Percentiles rank a stretch among this genome's conserved stretches.
Conservation (phyloP, 106 monocot genomes). For the Apostasia ramifera region DNA sequence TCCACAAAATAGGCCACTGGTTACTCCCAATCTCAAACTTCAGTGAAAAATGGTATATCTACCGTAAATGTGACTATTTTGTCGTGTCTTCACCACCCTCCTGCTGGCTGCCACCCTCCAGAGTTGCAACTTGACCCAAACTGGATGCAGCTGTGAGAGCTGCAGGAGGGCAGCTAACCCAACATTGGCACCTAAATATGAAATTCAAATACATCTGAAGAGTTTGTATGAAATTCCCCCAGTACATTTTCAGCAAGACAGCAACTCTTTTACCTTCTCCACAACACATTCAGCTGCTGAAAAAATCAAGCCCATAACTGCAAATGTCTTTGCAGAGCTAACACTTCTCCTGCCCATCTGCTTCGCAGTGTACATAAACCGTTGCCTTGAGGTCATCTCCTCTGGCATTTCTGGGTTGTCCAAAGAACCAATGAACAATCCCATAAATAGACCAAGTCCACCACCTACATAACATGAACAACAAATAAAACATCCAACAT, state of each 20-base stretch:
- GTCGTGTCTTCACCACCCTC: too few species aligned
- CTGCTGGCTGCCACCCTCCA: too few species aligned
- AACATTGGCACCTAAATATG: too few species aligned
- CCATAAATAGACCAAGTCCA: slow-evolving; percentile 85
- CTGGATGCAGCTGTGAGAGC: too few species aligned
- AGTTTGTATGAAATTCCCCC: too few species aligned
- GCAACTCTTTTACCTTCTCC: slow-evolving; percentile 55
- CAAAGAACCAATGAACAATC: slow-evolving; percentile 81
- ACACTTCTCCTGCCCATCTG: slow-evolving; percentile 96
- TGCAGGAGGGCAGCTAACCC: too few species aligned
- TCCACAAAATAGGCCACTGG: too few species aligned
- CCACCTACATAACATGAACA: slow-evolving; percentile 50
- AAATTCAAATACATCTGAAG: too few species aligned
- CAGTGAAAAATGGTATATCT: too few species aligned
- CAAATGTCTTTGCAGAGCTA: slow-evolving; percentile 82
- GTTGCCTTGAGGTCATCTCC: slow-evolving; percentile 75
- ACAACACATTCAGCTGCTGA: slow-evolving; percentile 93
- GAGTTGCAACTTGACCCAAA: too few species aligned
- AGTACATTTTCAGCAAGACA: background rate
- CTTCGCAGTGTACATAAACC: slow-evolving; percentile 78
- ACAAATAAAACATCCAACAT: background rate
- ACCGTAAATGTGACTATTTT: too few species aligned
- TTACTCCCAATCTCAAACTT: too few species aligned
- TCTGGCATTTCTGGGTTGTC: slow-evolving; percentile 81
- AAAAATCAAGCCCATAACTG: slow-evolving; percentile 91